phyloP scores from a whole-genome alignment of 805 yeast species.

The Saturnispora galanensis region DNA sequence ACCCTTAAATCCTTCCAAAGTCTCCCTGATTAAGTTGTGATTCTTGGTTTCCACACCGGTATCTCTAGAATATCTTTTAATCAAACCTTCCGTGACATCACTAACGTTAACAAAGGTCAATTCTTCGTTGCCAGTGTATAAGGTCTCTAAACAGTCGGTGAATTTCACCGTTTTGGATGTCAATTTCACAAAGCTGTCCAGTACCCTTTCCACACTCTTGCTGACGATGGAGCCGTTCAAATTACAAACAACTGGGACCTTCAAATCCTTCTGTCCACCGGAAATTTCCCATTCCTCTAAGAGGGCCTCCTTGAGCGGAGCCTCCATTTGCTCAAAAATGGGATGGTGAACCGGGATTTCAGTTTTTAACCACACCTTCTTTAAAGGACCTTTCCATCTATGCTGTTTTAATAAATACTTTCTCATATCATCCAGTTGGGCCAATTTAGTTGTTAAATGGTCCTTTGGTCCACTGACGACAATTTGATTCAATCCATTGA shows the following conservation, averaged over 20 bases:
- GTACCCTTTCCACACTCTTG: constrained; percentile 14
- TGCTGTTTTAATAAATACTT: constrained; percentile 11
- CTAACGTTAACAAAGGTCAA: constrained; percentile 25
- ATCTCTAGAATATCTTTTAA: constrained; percentile 19
- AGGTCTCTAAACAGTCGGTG: constrained; percentile 23
- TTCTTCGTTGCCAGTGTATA: constrained; percentile 6
- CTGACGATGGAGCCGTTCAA: constrained; percentile 19
- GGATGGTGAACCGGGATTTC: constrained; percentile 28
- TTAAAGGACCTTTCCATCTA: constrained; percentile 20
- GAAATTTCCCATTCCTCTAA: constrained; percentile 2
- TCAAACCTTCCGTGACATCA: constrained; percentile 20
- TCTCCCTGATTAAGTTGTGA: constrained; percentile 10
- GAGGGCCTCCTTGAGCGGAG: constrained; percentile 16
- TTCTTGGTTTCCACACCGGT: constrained; percentile 1
- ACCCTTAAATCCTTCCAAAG: neutral
- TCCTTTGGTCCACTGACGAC: constrained; percentile 24
- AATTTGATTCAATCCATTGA: constrained; percentile 27
- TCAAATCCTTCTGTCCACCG: constrained; percentile 8
- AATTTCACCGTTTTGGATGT: constrained; percentile 28
- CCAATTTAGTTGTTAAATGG: constrained; percentile 13
- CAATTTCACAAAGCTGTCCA: constrained; percentile 22
- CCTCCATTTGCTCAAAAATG: constrained; percentile 21
- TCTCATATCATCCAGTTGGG: constrained; percentile 10
- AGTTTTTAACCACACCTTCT: constrained; percentile 23
- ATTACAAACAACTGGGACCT: constrained; percentile 24